Evolutionary conservation across 148 eudicot genomes (phyloP).

Genomic region (Salicornia ramosissima): DNA sequence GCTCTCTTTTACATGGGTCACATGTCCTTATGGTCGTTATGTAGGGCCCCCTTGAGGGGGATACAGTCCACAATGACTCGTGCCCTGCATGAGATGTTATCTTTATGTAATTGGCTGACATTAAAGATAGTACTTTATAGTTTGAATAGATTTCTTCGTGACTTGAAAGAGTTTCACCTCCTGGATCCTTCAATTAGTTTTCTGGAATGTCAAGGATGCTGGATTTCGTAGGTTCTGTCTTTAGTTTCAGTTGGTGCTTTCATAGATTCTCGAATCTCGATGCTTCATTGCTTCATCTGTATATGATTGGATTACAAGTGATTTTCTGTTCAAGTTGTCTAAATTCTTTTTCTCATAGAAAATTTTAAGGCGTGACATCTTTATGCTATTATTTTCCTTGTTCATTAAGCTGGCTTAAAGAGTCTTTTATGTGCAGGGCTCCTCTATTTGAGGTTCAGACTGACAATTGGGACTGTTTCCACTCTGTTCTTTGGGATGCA

Average conservation of each 20-base stretch:
- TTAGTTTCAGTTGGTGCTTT: neutral
- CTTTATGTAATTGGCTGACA: neutral
- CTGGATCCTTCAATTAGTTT: too few relatives aligned
- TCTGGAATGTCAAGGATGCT: neutral
- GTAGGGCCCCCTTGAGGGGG: neutral
- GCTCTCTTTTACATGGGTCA: neutral
- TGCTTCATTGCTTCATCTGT: neutral
- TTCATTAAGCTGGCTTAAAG: conserved; percentile 14
- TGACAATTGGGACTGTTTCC: conserved; percentile 88
- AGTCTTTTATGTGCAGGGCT: conserved; percentile 51
- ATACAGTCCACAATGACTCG: neutral
- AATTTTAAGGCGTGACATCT: neutral
- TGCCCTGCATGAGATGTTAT: neutral
- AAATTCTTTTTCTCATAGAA: neutral
- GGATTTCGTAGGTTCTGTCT: neutral
- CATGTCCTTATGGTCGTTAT: too few relatives aligned
- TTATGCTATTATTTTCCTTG: neutral
- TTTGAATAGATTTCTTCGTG: neutral
- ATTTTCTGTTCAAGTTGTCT: conserved; percentile 4
- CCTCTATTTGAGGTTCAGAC: conserved; percentile 97
- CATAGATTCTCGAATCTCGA: neutral
- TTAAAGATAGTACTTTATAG: neutral
- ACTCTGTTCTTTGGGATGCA: conserved; percentile 80
- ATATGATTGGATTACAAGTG: neutral
- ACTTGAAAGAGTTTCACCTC: too few relatives aligned